Conservation (phyloP, 345 rosid genomes). For the Eucalyptus polyanthemos region DNA sequence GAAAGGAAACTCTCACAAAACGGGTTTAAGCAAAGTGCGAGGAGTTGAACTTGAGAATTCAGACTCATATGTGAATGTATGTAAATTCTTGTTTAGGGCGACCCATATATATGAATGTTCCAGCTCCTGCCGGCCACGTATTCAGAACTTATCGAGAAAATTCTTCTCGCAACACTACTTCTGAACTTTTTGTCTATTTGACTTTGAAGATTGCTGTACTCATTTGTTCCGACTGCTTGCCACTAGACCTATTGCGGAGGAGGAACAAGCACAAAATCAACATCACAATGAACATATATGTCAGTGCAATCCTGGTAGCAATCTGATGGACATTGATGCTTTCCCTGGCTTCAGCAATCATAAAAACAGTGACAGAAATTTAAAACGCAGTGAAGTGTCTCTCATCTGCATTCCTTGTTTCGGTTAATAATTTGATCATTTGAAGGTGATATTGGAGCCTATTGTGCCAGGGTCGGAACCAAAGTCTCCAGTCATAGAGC, state of each 20-base stretch:
- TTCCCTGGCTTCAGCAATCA: constrained; percentile 28
- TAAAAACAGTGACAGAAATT: constrained; percentile 1
- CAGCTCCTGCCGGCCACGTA: no score
- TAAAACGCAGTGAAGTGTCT: background rate
- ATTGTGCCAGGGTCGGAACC: constrained; percentile 27
- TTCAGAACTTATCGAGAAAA: no score
- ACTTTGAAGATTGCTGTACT: background rate
- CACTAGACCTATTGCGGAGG: constrained; percentile 24
- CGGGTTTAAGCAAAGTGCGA: background rate
- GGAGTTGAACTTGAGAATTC: background rate
- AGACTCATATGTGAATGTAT: background rate
- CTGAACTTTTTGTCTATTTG: background rate
- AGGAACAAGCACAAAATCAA: constrained; percentile 12
- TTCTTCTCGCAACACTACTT: background rate
- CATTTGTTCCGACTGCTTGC: constrained; percentile 7
- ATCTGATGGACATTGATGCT: constrained; percentile 4
- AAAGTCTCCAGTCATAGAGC: background rate
- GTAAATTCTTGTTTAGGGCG: no score
- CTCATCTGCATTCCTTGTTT: background rate
- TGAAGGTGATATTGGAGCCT: constrained; percentile 30
- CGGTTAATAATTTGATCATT: background rate
- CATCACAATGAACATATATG: background rate
- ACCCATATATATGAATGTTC: no score
- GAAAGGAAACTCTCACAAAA: background rate
- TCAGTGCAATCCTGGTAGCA: constrained; percentile 8